phyloP scores from a whole-genome alignment of 2,329 filamentous ascomycete species.

The Pestalotiopsis sp. region DNA sequence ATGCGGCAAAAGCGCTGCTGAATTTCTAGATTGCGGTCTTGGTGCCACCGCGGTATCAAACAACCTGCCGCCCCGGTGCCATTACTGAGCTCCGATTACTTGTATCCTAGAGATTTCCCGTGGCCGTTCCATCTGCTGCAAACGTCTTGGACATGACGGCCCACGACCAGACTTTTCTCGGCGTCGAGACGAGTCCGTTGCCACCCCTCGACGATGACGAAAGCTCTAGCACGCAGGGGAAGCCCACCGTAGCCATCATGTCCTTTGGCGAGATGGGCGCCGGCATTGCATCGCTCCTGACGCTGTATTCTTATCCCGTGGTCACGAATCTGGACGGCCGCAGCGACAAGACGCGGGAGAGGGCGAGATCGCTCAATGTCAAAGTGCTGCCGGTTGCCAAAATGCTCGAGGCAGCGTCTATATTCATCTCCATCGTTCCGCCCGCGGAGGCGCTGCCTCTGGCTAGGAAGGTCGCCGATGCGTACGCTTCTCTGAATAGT shows the following conservation, averaged over 20 bases:
- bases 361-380: not conserved
- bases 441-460: not conserved
- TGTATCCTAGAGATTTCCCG: not conserved
- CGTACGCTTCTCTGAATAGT: not conserved
- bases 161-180: not conserved
- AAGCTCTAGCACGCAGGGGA: not conserved
- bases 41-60: not conserved
- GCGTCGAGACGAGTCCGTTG: not conserved
- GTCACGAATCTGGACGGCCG: constrained; percentile 3
- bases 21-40: not conserved
- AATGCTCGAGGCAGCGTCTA: not conserved
- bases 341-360: not conserved
- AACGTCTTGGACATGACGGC: not conserved
- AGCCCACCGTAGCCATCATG: constrained; percentile 2
- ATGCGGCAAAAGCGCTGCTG: not conserved
- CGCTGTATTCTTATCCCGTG: not conserved
- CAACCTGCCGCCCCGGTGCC: not conserved
- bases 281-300: not conserved
- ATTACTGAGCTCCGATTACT: not conserved
- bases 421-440: not conserved
- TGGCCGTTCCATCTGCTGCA: not conserved
- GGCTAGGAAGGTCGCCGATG: not conserved
- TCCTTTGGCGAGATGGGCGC: constrained; percentile 1
- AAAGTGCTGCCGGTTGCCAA: not conserved
- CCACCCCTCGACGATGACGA: not conserved